Evolutionary conservation across 1,284 basidiomycete species (phyloP).

Genomic region (Ganoderma leucocontextum): DNA sequence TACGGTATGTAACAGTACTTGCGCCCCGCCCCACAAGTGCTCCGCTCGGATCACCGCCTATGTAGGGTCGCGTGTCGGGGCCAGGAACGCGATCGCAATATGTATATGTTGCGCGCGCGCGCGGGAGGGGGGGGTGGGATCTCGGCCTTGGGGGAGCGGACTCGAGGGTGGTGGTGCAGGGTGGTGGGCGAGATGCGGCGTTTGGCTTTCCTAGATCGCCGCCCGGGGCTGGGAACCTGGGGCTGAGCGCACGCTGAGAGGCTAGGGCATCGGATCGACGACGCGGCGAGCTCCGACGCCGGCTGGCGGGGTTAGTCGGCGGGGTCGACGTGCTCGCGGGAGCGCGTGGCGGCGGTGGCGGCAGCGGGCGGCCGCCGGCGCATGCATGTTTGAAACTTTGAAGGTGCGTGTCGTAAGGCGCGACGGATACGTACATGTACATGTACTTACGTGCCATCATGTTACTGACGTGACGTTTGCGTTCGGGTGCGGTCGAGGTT

Average conservation of each 20-base stretch:
- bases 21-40: neutral
- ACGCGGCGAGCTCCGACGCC: neutral
- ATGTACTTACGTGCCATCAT: too few relatives aligned
- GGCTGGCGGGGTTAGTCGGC: too few relatives aligned
- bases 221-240: neutral
- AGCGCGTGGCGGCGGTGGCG: too few relatives aligned
- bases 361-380: too few relatives aligned
- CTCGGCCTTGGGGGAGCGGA: neutral
- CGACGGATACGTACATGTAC: too few relatives aligned
- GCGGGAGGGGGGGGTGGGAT: neutral
- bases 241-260: neutral
- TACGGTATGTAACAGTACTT: too few relatives aligned
- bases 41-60: too few relatives aligned
- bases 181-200: neutral
- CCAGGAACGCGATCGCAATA: slow-evolving; percentile 2
- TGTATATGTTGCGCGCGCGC: slow-evolving; percentile 3
- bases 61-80: neutral
- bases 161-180: neutral
- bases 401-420: too few relatives aligned
- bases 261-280: slow-evolving; percentile 1
- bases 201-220: slow-evolving; percentile 1
- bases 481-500: neutral
- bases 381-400: too few relatives aligned
- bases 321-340: too few relatives aligned
- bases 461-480: neutral